A percentile compares a stretch with the other conserved stretches of the same genome.
Evolutionary conservation across 176 grass and related monocot species (phyloP).

Genomic region (Puccinellia tenuiflora): DNA sequence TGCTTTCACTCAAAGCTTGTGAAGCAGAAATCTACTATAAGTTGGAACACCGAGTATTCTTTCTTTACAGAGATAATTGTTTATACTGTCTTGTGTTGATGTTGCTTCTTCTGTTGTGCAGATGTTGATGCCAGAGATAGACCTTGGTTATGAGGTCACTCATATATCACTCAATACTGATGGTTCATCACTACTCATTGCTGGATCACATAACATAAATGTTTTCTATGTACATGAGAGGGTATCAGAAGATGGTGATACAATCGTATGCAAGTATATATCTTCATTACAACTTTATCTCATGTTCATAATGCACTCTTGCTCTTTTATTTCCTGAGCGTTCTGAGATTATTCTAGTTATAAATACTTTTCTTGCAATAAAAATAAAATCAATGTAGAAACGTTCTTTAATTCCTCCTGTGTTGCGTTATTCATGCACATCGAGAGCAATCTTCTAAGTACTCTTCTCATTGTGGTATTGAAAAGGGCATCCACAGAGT

Average conservation of each 20-base stretch:
- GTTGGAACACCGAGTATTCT: neutral
- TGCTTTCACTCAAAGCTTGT: neutral
- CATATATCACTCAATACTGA: constrained; percentile 68
- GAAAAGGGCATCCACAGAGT: neutral
- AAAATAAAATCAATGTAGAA: neutral
- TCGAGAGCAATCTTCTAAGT: neutral
- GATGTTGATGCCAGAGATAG: constrained; percentile 53
- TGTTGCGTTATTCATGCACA: constrained; percentile 4
- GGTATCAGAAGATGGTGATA: constrained; percentile 60
- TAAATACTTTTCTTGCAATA: neutral
- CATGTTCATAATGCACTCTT: neutral
- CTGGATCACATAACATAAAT: constrained; percentile 60
- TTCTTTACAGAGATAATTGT: constrained; percentile 26
- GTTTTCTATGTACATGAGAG: constrained; percentile 68
- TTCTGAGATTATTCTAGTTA: neutral
- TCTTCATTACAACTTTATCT: constrained; percentile 4
- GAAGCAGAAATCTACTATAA: constrained; percentile 3
- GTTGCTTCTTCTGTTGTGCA: constrained; percentile 18
- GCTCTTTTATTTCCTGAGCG: neutral
- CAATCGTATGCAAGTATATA: constrained; percentile 64
- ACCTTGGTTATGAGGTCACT: constrained; percentile 44
- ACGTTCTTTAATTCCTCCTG: neutral
- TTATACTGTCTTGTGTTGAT: neutral
- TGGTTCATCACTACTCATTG: constrained; percentile 66
- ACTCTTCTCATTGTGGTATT: constrained; percentile 7